Evolutionary conservation across 805 yeast species (phyloP).

Genomic region (Candida ipomoeae): DNA sequence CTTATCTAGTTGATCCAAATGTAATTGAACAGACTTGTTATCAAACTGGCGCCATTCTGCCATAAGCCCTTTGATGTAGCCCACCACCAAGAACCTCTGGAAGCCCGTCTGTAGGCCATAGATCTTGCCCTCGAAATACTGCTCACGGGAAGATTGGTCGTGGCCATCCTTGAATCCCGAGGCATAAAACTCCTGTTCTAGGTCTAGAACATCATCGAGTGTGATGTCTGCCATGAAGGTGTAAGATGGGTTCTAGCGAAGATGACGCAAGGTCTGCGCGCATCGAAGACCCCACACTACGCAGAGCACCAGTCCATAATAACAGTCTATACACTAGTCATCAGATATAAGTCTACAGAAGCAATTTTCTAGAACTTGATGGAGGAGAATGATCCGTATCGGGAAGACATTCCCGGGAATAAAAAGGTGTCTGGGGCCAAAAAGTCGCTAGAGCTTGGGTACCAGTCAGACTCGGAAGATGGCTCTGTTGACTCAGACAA

Average conservation of each 20-base stretch:
- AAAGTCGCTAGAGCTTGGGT: slow-evolving; percentile 7
- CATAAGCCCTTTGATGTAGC: slow-evolving; percentile 57
- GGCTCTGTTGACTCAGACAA: slow-evolving; percentile 8
- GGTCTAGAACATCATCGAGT: slow-evolving; percentile 45
- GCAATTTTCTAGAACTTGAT: background rate
- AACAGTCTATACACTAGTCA: too few relatives aligned
- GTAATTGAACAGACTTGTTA: slow-evolving; percentile 17
- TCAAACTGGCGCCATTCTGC: slow-evolving; percentile 28
- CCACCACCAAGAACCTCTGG: slow-evolving; percentile 65
- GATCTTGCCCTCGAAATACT: slow-evolving; percentile 73
- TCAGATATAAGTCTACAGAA: too few relatives aligned
- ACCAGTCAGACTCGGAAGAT: slow-evolving; percentile 18
- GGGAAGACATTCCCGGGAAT: background rate
- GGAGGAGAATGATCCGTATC: background rate
- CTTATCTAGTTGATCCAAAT: slow-evolving; percentile 29
- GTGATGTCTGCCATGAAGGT: slow-evolving; percentile 30
- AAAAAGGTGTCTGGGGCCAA: background rate
- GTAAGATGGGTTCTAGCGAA: background rate
- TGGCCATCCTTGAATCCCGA: slow-evolving; percentile 74
- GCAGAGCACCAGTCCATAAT: background rate
- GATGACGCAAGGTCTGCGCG: background rate
- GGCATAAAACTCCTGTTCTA: slow-evolving; percentile 59
- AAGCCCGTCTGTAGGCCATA: slow-evolving; percentile 78
- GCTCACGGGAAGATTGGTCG: slow-evolving; percentile 53
- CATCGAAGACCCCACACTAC: slow-evolving; percentile 3